Conservation (phyloP, 371 early-diverging fungal species). For the Apophysomyces sp. region DNA sequence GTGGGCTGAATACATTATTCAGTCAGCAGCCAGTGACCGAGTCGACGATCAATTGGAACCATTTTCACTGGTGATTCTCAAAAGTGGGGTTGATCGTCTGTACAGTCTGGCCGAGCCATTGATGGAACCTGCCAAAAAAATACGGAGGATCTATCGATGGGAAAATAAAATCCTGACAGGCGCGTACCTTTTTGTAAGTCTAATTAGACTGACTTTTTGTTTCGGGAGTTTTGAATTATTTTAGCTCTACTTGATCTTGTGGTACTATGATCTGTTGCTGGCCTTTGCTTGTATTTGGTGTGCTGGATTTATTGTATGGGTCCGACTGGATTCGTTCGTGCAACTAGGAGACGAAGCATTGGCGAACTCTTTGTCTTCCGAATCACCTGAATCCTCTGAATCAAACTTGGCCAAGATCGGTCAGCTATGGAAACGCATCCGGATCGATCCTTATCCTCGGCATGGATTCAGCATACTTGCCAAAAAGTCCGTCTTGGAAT, state of each 20-base stretch:
- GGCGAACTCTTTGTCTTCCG: conserved; percentile 6
- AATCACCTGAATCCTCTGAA: not conserved
- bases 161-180: conserved; percentile 35
- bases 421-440: conserved; percentile 17
- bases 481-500: conserved; percentile 27
- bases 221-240: too few species aligned
- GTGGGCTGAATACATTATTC: conserved; percentile 33
- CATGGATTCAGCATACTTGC: conserved; percentile 21
- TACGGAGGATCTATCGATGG: conserved; percentile 36
- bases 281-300: conserved; percentile 13
- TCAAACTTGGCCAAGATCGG: not conserved
- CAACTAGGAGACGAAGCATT: conserved; percentile 30
- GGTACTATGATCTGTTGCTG: conserved; percentile 37
- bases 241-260: conserved; percentile 29
- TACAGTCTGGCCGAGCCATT: conserved; percentile 30
- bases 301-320: conserved; percentile 11
- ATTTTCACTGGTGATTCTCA: conserved; percentile 32
- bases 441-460: conserved; percentile 16
- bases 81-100: conserved; percentile 34
- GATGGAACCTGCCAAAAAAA: conserved; percentile 15
- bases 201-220: not conserved
- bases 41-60: conserved; percentile 33
- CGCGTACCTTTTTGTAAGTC: conserved; percentile 25
- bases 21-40: conserved; percentile 30
- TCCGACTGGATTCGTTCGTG: conserved; percentile 26